Evolutionary conservation across 495 filamentous ascomycete species (phyloP).

Genomic region (Hypomontagnella monticulosa): DNA sequence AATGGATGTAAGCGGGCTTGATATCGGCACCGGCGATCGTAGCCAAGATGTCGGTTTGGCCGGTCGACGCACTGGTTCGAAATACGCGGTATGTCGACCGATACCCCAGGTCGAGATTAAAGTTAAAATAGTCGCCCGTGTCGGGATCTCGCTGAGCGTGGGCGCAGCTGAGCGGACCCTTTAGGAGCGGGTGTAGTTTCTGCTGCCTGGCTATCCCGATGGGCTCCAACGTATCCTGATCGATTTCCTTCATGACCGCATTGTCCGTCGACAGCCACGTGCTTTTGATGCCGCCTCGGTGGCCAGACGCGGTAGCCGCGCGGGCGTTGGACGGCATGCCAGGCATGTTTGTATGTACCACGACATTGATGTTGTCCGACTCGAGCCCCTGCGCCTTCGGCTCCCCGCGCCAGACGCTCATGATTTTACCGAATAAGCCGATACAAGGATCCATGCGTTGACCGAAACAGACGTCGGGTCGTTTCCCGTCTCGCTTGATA

Average conservation of each 20-base stretch:
- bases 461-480: conserved; percentile 64
- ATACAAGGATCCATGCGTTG: conserved; percentile 74
- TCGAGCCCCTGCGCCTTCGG: conserved; percentile 36
- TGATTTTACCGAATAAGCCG: conserved; percentile 72
- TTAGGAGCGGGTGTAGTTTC: conserved; percentile 70
- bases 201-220: conserved; percentile 66
- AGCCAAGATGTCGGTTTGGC: conserved; percentile 74
- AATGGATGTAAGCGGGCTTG: conserved; percentile 74
- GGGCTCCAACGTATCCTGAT: conserved; percentile 76
- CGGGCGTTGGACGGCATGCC: conserved; percentile 47
- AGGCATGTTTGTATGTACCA: conserved; percentile 67
- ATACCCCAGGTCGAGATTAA: conserved; percentile 66
- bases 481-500: conserved; percentile 61
- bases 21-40: conserved; percentile 61
- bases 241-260: conserved; percentile 63
- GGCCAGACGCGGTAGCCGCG: conserved; percentile 31
- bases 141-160: conserved; percentile 75
- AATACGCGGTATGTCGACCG: conserved; percentile 70
- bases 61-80: conserved; percentile 64
- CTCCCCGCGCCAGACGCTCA: conserved; percentile 58
- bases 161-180: conserved; percentile 68
- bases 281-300: conserved; percentile 51
- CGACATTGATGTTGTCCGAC: conserved; percentile 66
- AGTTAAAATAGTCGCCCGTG: conserved; percentile 82
- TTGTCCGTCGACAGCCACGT: conserved; percentile 71